A percentile compares a stretch with the other conserved stretches of the same genome.
phyloP scores from a whole-genome alignment of 768 basidiomycete species.

The Auricularia sp. region DNA sequence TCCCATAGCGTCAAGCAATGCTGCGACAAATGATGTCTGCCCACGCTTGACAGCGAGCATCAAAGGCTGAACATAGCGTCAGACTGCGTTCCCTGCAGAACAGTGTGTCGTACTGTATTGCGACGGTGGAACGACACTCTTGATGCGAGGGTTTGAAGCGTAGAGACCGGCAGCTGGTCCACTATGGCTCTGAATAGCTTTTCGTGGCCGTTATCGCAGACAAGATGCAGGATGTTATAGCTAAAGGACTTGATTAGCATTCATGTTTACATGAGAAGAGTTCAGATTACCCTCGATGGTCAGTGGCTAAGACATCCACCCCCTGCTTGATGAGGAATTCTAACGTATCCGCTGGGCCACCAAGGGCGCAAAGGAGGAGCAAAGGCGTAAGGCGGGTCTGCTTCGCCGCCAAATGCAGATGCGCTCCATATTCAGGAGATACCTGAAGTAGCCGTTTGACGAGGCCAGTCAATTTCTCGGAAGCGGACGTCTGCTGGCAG shows the following conservation, averaged over 20 bases:
- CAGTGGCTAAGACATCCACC: slow-evolving; percentile 34
- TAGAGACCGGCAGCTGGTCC: slow-evolving; percentile 41
- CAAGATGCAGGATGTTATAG: slow-evolving; percentile 48
- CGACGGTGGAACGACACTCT: slow-evolving; percentile 36
- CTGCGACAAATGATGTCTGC: slow-evolving; percentile 18
- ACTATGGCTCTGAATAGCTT: slow-evolving; percentile 34
- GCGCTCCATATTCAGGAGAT: slow-evolving; percentile 30
- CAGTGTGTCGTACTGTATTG: slow-evolving; percentile 32
- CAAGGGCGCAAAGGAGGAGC: slow-evolving; percentile 30
- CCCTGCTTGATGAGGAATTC: slow-evolving; percentile 43
- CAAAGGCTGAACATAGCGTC: slow-evolving; percentile 32
- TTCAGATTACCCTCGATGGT: slow-evolving; percentile 31
- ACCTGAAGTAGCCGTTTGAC: slow-evolving; percentile 35
- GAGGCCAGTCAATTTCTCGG: not conserved
- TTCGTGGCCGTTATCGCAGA: slow-evolving; percentile 23
- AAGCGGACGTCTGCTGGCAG: slow-evolving; percentile 11
- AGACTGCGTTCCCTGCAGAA: not conserved
- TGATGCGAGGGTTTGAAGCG: slow-evolving; percentile 32
- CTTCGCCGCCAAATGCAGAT: slow-evolving; percentile 32
- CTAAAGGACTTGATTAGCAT: slow-evolving; percentile 19
- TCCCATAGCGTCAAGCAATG: slow-evolving; percentile 20
- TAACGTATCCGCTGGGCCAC: slow-evolving; percentile 25
- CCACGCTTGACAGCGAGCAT: slow-evolving; percentile 40
- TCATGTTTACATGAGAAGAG: too few species aligned
- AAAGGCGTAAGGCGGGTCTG: slow-evolving; percentile 40